Evolutionary conservation across 495 filamentous ascomycete genomes (phyloP).

Genomic region (Neurospora hispaniola): DNA sequence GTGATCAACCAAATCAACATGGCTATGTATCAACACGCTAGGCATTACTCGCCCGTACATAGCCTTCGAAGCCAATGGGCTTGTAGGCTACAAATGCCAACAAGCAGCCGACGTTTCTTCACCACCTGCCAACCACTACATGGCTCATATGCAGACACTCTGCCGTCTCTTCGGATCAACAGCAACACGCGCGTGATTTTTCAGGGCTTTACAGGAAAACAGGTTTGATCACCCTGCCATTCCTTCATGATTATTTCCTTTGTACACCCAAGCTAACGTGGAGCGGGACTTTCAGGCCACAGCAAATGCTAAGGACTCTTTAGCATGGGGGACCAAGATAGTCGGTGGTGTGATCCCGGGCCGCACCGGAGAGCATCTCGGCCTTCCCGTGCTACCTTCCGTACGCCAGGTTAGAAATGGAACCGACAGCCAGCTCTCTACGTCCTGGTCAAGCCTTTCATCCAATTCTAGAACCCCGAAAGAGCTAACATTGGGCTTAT

Average conservation of each 20-base stretch:
- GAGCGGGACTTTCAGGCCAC: conserved; percentile 42
- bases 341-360: conserved; percentile 79
- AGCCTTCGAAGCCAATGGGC: not conserved
- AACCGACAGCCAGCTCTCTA: not conserved
- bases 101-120: conserved; percentile 2
- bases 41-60: not conserved
- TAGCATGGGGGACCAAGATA: conserved; percentile 80
- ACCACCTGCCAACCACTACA: conserved; percentile 3
- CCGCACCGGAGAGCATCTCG: conserved; percentile 67
- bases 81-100: not conserved
- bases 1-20: not conserved
- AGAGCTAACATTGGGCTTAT: not conserved
- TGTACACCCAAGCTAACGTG: conserved; percentile 15
- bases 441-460: not conserved
- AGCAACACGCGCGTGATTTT: conserved; percentile 73
- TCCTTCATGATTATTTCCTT: conserved; percentile 16
- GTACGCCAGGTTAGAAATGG: conserved; percentile 37
- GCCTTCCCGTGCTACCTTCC: conserved; percentile 65
- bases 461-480: not conserved
- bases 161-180: conserved; percentile 67
- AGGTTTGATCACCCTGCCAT: conserved; percentile 10
- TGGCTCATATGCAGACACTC: conserved; percentile 46
- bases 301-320: conserved; percentile 68
- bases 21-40: not conserved
- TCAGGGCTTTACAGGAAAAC: conserved; percentile 76